Conservation (phyloP, 495 filamentous ascomycete species). For the Hamigera avellanea region DNA sequence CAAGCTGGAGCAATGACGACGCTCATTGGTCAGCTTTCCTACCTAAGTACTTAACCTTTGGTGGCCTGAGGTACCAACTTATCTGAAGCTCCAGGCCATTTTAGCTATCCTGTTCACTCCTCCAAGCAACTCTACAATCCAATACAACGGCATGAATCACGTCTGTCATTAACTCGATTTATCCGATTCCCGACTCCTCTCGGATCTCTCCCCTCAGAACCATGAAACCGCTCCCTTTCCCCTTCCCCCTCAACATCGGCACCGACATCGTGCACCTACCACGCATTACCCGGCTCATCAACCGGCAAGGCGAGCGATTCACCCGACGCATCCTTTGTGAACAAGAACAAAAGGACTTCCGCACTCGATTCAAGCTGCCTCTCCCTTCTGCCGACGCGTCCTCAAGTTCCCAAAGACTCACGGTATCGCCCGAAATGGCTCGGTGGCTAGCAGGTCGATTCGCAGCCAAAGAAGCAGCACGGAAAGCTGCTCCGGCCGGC, state of each 20-base stretch:
- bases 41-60: too few species aligned
- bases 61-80: too few species aligned
- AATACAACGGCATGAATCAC: too few species aligned
- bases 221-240: slow-evolving; percentile 16
- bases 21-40: too few species aligned
- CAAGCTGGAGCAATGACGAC: too few species aligned
- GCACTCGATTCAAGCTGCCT: slow-evolving; percentile 20
- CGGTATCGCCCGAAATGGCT: slow-evolving; percentile 25
- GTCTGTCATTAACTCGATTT: background rate
- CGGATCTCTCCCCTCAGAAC: background rate
- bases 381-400: too few species aligned
- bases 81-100: too few species aligned
- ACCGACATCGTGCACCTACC: slow-evolving; percentile 45
- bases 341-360: slow-evolving; percentile 31
- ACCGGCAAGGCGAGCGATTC: slow-evolving; percentile 29
- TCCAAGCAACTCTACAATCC: too few species aligned
- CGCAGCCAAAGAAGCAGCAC: slow-evolving; percentile 37
- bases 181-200: background rate
- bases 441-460: slow-evolving; percentile 38
- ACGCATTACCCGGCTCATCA: slow-evolving; percentile 34
- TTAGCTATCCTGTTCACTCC: too few species aligned
- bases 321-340: slow-evolving; percentile 39
- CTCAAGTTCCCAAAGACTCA: background rate
- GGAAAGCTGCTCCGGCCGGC: slow-evolving; percentile 32
- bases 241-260: slow-evolving; percentile 33